These are phyloP conservation scores for Gonium pectorale DNA, from an alignment of 139 green algal species.

Conservation along the genomic window DNA sequence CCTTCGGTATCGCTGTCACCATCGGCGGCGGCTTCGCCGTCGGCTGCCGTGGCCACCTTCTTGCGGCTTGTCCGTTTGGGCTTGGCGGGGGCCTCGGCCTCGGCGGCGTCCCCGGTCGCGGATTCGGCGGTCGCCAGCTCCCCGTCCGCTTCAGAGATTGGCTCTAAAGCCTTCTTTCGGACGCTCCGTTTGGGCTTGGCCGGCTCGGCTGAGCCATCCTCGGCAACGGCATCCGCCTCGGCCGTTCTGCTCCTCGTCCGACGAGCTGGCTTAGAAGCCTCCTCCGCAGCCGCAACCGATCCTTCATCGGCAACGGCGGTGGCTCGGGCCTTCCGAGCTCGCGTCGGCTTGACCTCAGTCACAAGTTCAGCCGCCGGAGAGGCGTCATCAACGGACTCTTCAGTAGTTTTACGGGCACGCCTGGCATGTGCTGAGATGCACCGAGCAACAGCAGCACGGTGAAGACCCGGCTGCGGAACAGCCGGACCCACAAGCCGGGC, in stretches of 20 bases:
- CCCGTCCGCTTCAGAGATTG: not conserved
- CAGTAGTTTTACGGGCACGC: not conserved
- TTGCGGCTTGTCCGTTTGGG: slow-evolving; percentile 19
- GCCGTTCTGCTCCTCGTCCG: not conserved
- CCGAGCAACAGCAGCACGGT: not conserved
- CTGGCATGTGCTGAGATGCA: not conserved
- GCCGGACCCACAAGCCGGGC: not conserved
- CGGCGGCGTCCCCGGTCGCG: not conserved
- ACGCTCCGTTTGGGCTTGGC: slow-evolving; percentile 8
- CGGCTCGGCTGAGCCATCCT: not conserved
- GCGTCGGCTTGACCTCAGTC: not conserved
- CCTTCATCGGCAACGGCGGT: not conserved
- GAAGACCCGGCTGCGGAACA: not conserved
- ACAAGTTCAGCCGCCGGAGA: not conserved
- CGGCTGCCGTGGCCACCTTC: not conserved
- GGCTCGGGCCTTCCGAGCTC: not conserved
- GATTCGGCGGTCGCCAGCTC: too few relatives aligned
- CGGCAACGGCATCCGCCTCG: not conserved
- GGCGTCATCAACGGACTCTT: not conserved
- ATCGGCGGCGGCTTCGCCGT: not conserved
- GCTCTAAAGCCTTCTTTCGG: not conserved
- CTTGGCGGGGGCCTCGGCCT: not conserved
- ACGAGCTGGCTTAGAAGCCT: not conserved
- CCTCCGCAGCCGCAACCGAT: not conserved
- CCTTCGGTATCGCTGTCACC: not conserved